phyloP scores from a whole-genome alignment of 163 green algal species.

The Volvox carteri region DNA sequence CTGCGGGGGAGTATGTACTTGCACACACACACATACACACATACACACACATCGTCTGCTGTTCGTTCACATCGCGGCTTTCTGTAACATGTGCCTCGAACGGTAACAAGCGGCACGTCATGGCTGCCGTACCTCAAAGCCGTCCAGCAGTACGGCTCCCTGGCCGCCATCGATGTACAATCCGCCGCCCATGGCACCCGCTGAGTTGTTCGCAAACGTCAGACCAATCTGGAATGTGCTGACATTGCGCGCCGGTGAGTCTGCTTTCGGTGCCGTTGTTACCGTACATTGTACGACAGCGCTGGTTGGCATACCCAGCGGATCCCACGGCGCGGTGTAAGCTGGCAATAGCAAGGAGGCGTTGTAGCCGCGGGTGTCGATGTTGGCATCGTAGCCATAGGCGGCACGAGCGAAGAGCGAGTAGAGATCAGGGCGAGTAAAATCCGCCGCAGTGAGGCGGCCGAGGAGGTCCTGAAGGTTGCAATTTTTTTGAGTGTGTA shows the following conservation, averaged over 20 bases:
- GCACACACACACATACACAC: no score
- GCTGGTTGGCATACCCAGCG: background rate
- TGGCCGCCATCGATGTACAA: slow-evolving; percentile 14
- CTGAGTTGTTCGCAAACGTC: background rate
- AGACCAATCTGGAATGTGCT: background rate
- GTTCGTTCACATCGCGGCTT: no score
- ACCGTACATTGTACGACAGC: background rate
- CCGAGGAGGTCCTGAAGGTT: background rate
- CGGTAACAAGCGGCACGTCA: no score
- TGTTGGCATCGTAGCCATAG: background rate
- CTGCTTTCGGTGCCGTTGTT: background rate
- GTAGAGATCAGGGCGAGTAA: background rate
- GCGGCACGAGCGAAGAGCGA: background rate
- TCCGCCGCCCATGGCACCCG: background rate
- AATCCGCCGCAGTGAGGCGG: background rate
- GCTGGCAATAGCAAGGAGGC: background rate
- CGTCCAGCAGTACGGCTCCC: slow-evolving; percentile 13
- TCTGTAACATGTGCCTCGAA: no score
- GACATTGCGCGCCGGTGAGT: background rate
- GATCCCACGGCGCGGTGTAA: background rate
- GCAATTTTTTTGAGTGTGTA: no score
- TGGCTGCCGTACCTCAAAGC: background rate
- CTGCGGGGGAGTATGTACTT: no score
- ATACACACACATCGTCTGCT: no score
- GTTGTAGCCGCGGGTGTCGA: slow-evolving; percentile 17